Evolutionary conservation across 345 rosid genomes (phyloP).

Genomic region (Salix caprea): DNA sequence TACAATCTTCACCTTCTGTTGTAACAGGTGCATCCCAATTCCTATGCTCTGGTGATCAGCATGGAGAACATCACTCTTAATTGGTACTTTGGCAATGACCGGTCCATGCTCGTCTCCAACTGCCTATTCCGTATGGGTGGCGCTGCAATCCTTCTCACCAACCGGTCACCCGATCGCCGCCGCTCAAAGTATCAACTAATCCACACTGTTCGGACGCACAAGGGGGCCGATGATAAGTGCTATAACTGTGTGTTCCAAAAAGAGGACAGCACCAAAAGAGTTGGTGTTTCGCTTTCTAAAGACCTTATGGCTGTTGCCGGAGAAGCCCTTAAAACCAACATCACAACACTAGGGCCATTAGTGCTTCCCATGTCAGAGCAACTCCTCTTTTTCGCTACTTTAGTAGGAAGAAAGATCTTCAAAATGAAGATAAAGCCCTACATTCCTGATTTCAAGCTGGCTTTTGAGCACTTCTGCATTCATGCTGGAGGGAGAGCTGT

Average conservation of each 20-base stretch:
- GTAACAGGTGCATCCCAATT: slow-evolving; percentile 67
- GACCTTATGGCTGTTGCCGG: slow-evolving; percentile 95
- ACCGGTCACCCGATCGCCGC: slow-evolving; percentile 62
- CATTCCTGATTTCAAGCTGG: slow-evolving; percentile 79
- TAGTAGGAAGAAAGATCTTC: slow-evolving; percentile 64
- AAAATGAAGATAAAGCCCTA: slow-evolving; percentile 62
- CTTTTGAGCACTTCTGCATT: slow-evolving; percentile 85
- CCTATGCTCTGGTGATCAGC: slow-evolving; percentile 89
- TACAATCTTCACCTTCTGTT: neutral
- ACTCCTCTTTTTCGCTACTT: slow-evolving; percentile 57
- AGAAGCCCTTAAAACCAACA: slow-evolving; percentile 86
- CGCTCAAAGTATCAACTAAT: slow-evolving; percentile 82
- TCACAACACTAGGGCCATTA: slow-evolving; percentile 82
- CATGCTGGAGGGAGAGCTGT: slow-evolving; percentile 93
- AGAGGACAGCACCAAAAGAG: slow-evolving; percentile 53
- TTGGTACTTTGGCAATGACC: slow-evolving; percentile 90
- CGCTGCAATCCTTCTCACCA: slow-evolving; percentile 84
- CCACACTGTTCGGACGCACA: slow-evolving; percentile 93
- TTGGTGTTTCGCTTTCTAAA: slow-evolving; percentile 82
- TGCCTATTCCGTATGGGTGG: slow-evolving; percentile 96
- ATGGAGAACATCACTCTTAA: slow-evolving; percentile 84
- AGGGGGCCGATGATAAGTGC: slow-evolving; percentile 74
- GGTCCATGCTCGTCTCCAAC: slow-evolving; percentile 88
- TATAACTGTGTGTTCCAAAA: slow-evolving; percentile 73
- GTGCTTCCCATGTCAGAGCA: slow-evolving; percentile 94